phyloP scores from a whole-genome alignment of 116 monocot genomes.

The Trichopus zeylanicus region DNA sequence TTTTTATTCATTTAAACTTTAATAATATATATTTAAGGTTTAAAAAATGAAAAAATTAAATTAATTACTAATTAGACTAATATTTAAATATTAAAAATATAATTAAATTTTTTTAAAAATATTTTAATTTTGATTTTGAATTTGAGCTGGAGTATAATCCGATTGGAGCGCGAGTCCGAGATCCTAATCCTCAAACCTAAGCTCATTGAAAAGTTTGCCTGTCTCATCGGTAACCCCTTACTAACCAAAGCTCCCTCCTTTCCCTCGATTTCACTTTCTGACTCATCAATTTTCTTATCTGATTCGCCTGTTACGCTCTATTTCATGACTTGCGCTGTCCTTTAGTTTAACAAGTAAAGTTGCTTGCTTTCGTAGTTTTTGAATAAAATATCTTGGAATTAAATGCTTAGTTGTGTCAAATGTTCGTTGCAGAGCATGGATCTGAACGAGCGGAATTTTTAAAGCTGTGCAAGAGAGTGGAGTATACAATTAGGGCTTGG shows the following conservation, averaged over 20 bases:
- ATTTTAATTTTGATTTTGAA: too few relatives aligned
- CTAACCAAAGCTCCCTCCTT: background rate
- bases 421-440: conserved; percentile 43
- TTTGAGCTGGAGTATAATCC: conserved; percentile 41
- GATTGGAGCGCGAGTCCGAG: conserved; percentile 71
- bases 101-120: too few relatives aligned
- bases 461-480: conserved; percentile 91
- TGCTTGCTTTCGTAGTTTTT: too few relatives aligned
- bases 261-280: background rate
- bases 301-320: background rate
- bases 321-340: too few relatives aligned
- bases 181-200: conserved; percentile 87
- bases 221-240: conserved; percentile 61
- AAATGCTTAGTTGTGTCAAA: too few relatives aligned
- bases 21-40: too few relatives aligned
- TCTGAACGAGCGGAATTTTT: conserved; percentile 73
- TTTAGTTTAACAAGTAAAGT: background rate
- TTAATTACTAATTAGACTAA: too few relatives aligned
- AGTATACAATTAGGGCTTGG: conserved; percentile 96
- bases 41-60: too few relatives aligned
- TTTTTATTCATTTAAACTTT: too few relatives aligned
- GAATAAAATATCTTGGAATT: too few relatives aligned
- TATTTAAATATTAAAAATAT: too few relatives aligned
- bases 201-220: conserved; percentile 68
- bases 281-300: background rate